These are phyloP conservation scores for Coemansia sp. DNA, from an alignment of 192 early-diverging fungal genomes.

Conservation along the genomic window DNA sequence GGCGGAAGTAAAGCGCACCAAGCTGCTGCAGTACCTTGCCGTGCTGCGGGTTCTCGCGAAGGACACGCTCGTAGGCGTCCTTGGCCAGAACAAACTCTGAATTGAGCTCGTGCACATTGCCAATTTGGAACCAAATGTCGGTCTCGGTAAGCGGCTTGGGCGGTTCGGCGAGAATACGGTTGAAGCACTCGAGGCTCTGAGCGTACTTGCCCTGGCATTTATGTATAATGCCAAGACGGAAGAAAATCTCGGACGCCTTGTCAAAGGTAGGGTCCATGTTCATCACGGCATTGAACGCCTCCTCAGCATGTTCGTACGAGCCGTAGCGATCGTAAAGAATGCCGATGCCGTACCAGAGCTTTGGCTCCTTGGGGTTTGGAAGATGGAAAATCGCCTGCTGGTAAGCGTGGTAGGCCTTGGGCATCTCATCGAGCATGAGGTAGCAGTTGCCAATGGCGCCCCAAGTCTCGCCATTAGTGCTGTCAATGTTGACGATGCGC, in stretches of 20 bases:
- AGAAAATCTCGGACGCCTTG: conserved; percentile 97
- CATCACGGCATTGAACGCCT: conserved; percentile 92
- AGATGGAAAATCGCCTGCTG: conserved; percentile 94
- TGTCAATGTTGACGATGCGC: conserved; percentile 77
- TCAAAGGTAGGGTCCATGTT: conserved; percentile 94
- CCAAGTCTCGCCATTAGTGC: conserved; percentile 91
- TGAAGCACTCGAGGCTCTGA: conserved; percentile 72
- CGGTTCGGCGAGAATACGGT: conserved; percentile 79
- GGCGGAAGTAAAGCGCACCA: conserved; percentile 95
- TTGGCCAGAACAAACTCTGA: conserved; percentile 79
- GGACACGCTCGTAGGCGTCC: conserved; percentile 89
- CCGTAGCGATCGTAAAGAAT: conserved; percentile 97
- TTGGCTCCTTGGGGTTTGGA: conserved; percentile 92
- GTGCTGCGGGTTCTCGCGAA: conserved; percentile 85
- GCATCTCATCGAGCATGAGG: conserved; percentile 93
- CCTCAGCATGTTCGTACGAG: conserved; percentile 94
- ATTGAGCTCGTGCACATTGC: conserved; percentile 92
- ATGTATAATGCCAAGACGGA: conserved; percentile 97
- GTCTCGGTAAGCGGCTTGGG: conserved; percentile 92
- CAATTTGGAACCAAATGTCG: conserved; percentile 99
- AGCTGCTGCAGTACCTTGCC: conserved; percentile 95
- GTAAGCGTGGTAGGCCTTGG: conserved; percentile 92
- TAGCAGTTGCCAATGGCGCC: conserved; percentile 93
- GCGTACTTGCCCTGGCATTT: conserved; percentile 60
- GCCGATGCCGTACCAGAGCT: conserved; percentile 99